phyloP scores from a whole-genome alignment of 208 protist species.

The Leishmania martiniquensis region DNA sequence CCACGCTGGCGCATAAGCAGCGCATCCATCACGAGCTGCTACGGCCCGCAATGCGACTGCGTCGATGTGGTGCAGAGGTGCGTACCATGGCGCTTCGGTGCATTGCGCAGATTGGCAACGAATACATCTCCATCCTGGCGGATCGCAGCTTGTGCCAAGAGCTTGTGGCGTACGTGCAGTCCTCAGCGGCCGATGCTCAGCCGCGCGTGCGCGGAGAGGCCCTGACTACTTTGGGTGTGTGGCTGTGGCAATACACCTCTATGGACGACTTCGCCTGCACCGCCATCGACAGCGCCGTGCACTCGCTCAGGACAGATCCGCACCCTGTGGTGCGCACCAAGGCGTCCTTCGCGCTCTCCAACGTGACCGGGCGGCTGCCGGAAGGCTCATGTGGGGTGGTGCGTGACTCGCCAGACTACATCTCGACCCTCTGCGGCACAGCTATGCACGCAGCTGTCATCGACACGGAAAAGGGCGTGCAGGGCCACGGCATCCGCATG shows the following conservation, averaged over 20 bases:
- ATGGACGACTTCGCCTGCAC: slow-evolving; percentile 42
- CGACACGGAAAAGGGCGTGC: slow-evolving; percentile 44
- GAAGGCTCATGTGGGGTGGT: slow-evolving; percentile 26
- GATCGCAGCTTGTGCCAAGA: slow-evolving; percentile 25
- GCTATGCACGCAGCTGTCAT: slow-evolving; percentile 57
- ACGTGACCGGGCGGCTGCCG: slow-evolving; percentile 55
- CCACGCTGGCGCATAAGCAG: slow-evolving; percentile 52
- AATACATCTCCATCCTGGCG: slow-evolving; percentile 38
- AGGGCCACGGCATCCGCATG: slow-evolving; percentile 84
- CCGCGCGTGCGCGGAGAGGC: slow-evolving; percentile 65
- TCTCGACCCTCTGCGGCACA: slow-evolving; percentile 52
- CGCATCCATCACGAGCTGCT: slow-evolving; percentile 49
- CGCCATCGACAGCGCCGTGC: slow-evolving; percentile 51
- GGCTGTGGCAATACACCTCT: slow-evolving; percentile 77
- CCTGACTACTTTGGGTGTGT: slow-evolving; percentile 75
- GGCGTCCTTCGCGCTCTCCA: slow-evolving; percentile 80
- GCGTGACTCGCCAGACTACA: slow-evolving; percentile 37
- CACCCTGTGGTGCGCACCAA: slow-evolving; percentile 63
- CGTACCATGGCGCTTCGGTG: slow-evolving; percentile 63
- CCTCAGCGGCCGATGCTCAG: slow-evolving; percentile 37
- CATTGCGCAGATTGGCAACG: slow-evolving; percentile 77
- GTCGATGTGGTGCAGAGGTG: slow-evolving; percentile 37
- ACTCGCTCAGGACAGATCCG: slow-evolving; percentile 41
- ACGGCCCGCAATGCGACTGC: slow-evolving; percentile 42
- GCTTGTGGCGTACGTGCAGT: slow-evolving; percentile 47